Conservation (phyloP, 257 asterid genomes). For the Agastache rugosa region DNA sequence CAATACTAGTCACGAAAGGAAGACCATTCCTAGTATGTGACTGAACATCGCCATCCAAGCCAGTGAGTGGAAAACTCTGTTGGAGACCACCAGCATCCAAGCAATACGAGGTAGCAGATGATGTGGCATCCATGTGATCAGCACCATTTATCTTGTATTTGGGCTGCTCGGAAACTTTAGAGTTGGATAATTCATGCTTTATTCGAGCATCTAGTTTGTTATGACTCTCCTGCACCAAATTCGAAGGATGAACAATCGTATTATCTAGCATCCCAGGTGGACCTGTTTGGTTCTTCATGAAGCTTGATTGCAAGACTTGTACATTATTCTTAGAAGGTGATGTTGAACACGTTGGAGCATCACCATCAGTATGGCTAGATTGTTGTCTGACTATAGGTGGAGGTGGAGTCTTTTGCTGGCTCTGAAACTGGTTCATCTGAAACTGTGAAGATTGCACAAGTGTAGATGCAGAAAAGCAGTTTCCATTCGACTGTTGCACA, state of each 20-base stretch:
- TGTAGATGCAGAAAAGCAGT: constrained; percentile 56
- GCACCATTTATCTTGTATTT: constrained; percentile 55
- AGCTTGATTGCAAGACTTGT: constrained; percentile 57
- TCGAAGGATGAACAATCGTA: constrained; percentile 56
- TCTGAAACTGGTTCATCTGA: constrained; percentile 65
- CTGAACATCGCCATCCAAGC: constrained; percentile 77
- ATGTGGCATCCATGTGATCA: constrained; percentile 80
- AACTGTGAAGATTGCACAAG: constrained; percentile 62
- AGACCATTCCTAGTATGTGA: constrained; percentile 66
- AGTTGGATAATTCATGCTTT: constrained; percentile 59
- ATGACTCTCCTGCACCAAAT: constrained; percentile 59
- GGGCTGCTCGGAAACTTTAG: constrained; percentile 61
- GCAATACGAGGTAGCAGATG: constrained; percentile 86
- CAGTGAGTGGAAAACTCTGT: constrained; percentile 65
- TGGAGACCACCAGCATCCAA: constrained; percentile 76
- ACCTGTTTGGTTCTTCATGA: constrained; percentile 65
- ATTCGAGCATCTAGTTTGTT: constrained; percentile 54
- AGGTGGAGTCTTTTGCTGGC: constrained; percentile 60
- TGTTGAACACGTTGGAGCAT: constrained; percentile 73
- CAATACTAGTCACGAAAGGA: constrained; percentile 59
- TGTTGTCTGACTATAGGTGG: constrained; percentile 45
- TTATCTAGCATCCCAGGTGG: constrained; percentile 53
- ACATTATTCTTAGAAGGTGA: constrained; percentile 75
- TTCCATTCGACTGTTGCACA: constrained; percentile 59
- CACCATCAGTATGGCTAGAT: constrained; percentile 71